These are phyloP conservation scores for Chalciporus piperatus DNA, from an alignment of 768 basidiomycete genomes.

Conservation along the genomic window DNA sequence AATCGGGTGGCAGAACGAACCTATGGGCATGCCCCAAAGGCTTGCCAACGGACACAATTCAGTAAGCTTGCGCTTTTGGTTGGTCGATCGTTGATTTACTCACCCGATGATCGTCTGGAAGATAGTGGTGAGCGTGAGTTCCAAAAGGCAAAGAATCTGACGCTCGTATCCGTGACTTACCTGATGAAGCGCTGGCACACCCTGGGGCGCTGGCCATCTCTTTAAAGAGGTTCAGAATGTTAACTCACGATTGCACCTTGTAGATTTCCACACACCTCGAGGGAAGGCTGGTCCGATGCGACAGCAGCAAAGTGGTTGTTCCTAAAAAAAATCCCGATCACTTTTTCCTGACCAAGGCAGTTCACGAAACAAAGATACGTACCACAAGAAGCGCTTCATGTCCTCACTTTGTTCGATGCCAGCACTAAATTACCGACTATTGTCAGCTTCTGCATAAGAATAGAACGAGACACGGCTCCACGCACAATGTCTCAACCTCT, in stretches of 20 bases:
- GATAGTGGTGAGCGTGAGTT: conserved; percentile 2
- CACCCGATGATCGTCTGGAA: conserved; percentile 58
- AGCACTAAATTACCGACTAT: conserved; percentile 39
- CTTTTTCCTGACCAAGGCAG: neutral
- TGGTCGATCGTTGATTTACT: conserved; percentile 22
- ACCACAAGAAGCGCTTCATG: conserved; percentile 76
- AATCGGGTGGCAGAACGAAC: conserved; percentile 34
- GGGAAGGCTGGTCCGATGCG: conserved; percentile 63
- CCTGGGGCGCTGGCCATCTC: conserved; percentile 54
- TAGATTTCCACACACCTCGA: conserved; percentile 46
- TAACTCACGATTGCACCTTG: neutral
- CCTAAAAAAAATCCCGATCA: conserved; percentile 34
- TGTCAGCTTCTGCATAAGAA: neutral
- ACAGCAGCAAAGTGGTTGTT: conserved; percentile 72
- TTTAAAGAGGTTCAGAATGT: conserved; percentile 19
- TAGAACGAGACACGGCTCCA: conserved; percentile 3
- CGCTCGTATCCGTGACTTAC: conserved; percentile 29
- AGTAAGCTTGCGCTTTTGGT: neutral
- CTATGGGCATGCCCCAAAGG: conserved; percentile 74
- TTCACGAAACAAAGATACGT: conserved; percentile 12
- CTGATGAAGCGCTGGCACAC: conserved; percentile 51
- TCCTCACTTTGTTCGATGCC: conserved; percentile 67
- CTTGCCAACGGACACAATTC: conserved; percentile 27
- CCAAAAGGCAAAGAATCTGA: no score
- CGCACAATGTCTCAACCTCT: conserved; percentile 51